Base-by-base conservation (phyloP, 345 rosid genomes). In the Alliaria petiolata region DNA sequence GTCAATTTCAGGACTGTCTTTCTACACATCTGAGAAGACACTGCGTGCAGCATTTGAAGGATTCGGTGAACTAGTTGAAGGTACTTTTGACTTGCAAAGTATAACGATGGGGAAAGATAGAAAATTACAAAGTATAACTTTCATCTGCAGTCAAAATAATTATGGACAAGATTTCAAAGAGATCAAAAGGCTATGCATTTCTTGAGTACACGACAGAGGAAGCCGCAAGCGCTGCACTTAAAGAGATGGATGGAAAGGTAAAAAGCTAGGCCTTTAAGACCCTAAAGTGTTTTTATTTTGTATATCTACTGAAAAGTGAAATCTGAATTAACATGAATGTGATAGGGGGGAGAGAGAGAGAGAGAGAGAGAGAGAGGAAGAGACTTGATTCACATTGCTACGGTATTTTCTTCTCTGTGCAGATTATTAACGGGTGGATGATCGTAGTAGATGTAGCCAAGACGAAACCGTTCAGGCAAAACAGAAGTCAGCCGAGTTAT, bases 391-490 rank as follows among this genome's bases (percentile, higher is more conserved):
- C n/a, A n/a, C n/a, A n/a, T n/a, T n/a, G n/a, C n/a, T n/a, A n/a
- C n/a, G 73, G 7, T 35, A 44, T 11, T 34, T 54, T 36, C 17
- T 62, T 22, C n/a, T 8, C 68, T 44, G 45, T 39, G 72, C 86
- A 93, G 97, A 93, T 93, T 83, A 93, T 93, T 17, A 93, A 93
- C 67, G 98, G 98, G 33, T 93, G 98, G 98, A 86, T 93, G 98
- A 93, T 93, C 69, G 90, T 89, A 38, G 97, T 93, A 30, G 97
- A 93, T 77, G 95, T 91, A 50, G 98, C 93, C 59, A 91, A 86
- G 83, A 75, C 55, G 30, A 87, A 54, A 67, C 87, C 88, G 4
- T 81, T 78, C 25, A 86, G 71, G 44, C 78, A 78, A 76, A 76
- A 71, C 50, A 74, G 81, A 73, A 73, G 70, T 8, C 65, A 69